Percentiles rank a stretch among this genome's conserved stretches.
These are phyloP conservation scores for Scytalidium lignicola DNA, from an alignment of 2,329 filamentous ascomycete species.

Conservation along the genomic window DNA sequence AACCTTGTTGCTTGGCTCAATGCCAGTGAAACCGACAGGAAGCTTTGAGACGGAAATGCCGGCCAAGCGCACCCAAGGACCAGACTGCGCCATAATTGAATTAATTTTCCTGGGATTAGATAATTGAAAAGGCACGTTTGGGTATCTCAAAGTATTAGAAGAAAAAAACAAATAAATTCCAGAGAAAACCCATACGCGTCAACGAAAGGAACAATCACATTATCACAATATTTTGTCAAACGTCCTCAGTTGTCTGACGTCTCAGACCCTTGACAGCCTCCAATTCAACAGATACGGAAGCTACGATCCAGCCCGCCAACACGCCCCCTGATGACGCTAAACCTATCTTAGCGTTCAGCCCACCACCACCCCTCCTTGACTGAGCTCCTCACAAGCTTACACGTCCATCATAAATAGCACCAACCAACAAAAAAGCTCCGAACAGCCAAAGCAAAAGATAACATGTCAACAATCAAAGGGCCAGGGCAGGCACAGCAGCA, in stretches of 20 bases:
- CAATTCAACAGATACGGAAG: background rate
- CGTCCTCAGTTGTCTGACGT: background rate
- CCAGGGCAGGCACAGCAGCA: slow-evolving; percentile 56
- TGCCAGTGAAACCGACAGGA: slow-evolving; percentile 31
- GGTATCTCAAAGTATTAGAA: too few relatives aligned
- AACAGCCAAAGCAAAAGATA: slow-evolving; percentile 52
- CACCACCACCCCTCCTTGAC: background rate
- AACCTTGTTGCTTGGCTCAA: slow-evolving; percentile 10
- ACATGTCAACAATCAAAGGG: slow-evolving; percentile 44
- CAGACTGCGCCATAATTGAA: slow-evolving; percentile 12
- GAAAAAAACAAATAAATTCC: background rate
- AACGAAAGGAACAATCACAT: too few relatives aligned
- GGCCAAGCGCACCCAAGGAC: slow-evolving; percentile 49
- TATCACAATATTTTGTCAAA: too few relatives aligned
- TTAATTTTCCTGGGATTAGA: too few relatives aligned
- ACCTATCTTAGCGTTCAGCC: background rate
- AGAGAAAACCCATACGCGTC: too few relatives aligned
- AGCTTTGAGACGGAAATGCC: slow-evolving; percentile 45
- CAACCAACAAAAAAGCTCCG: slow-evolving; percentile 56
- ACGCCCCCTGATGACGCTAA: background rate
- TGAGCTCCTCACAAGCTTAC: background rate
- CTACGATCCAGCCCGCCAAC: background rate
- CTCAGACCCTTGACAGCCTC: background rate
- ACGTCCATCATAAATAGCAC: slow-evolving; percentile 14
- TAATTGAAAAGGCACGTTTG: too few relatives aligned